These are phyloP conservation scores for Ceratocystis eucalypticola DNA, from an alignment of 2,329 filamentous ascomycete species.

Conservation along the genomic window DNA sequence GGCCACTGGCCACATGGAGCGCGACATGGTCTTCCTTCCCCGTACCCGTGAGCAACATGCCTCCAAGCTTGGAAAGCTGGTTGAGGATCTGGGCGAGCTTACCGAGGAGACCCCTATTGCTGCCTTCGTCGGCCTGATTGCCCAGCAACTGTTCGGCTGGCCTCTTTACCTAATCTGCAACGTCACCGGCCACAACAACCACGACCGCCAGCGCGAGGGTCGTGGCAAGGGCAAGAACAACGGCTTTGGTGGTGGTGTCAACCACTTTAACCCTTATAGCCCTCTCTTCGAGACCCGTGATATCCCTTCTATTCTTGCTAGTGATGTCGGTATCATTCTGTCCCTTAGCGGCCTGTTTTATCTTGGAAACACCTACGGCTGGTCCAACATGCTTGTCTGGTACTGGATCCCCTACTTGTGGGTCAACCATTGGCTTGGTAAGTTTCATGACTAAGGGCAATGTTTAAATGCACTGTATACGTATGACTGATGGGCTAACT, in stretches of 20 bases:
- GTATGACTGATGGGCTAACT: not conserved
- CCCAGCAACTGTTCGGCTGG: conserved; percentile 88
- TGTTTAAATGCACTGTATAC: not conserved
- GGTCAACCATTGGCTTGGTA: conserved; percentile 98
- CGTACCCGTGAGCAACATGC: conserved; percentile 76
- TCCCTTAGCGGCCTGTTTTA: conserved; percentile 47
- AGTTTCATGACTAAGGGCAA: conserved; percentile 29
- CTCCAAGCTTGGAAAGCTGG: conserved; percentile 55
- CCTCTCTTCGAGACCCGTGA: conserved; percentile 88
- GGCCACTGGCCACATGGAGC: conserved; percentile 90
- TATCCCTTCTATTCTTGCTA: conserved; percentile 71
- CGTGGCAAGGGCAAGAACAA: conserved; percentile 88
- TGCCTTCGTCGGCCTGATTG: conserved; percentile 59
- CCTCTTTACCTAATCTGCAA: conserved; percentile 82
- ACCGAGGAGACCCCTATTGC: conserved; percentile 87
- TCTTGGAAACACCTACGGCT: conserved; percentile 67
- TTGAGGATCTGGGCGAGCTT: conserved; percentile 75
- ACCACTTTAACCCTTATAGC: conserved; percentile 83
- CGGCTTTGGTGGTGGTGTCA: conserved; percentile 66
- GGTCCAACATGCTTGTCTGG: conserved; percentile 80
- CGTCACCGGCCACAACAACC: conserved; percentile 91
- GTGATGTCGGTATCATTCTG: conserved; percentile 66
- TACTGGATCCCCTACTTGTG: conserved; percentile 91
- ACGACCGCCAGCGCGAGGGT: conserved; percentile 80
- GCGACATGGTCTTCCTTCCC: conserved; percentile 98